Conservation (phyloP, 148 eudicot species). For the Rhododendron kiyosumense region DNA sequence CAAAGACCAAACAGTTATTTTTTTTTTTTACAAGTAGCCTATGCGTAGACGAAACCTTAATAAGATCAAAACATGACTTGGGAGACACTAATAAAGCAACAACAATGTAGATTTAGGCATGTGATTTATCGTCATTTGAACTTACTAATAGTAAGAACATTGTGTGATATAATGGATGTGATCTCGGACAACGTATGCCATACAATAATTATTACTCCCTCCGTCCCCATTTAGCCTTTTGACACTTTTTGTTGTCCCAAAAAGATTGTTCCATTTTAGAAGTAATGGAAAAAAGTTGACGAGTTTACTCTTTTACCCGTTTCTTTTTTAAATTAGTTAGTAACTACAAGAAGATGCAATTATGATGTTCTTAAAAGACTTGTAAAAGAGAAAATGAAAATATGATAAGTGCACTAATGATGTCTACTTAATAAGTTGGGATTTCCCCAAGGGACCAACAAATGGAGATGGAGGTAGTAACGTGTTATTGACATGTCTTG, state of each 20-base stretch:
- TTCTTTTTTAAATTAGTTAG: too few species aligned
- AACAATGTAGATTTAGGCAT: not conserved
- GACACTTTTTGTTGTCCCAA: not conserved
- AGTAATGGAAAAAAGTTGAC: too few species aligned
- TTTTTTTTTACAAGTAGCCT: not conserved
- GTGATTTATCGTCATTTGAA: not conserved
- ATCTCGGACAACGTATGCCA: not conserved
- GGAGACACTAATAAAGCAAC: not conserved
- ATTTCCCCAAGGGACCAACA: not conserved
- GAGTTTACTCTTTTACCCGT: not conserved
- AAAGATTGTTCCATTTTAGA: not conserved
- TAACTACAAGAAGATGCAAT: not conserved
- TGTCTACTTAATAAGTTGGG: not conserved
- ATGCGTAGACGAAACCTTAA: not conserved
- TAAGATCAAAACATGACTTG: not conserved
- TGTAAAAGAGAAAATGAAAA: not conserved
- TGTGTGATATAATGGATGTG: not conserved
- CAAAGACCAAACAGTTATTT: not conserved
- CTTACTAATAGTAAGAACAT: not conserved
- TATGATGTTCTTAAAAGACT: not conserved
- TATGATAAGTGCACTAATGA: not conserved
- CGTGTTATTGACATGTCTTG: not conserved
- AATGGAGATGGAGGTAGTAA: not conserved
- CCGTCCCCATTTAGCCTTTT: not conserved
- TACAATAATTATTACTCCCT: not conserved